Conservation (phyloP, 208 protist genomes). For the Herpetomonas samuelpessoai region DNA sequence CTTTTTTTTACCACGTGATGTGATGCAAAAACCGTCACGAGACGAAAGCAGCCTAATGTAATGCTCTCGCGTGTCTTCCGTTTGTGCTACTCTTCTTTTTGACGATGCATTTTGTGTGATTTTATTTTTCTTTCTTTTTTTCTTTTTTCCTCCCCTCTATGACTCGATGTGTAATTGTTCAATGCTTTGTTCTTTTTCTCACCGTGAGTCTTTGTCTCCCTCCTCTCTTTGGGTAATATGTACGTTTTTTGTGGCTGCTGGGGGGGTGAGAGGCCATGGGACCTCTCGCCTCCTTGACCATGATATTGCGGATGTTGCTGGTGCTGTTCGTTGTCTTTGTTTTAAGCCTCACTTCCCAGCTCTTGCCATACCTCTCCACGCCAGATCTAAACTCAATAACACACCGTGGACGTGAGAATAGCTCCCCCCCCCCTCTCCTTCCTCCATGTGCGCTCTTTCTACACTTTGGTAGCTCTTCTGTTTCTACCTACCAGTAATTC, state of each 20-base stretch:
- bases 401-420: too few relatives aligned
- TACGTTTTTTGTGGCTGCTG: background rate
- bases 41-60: too few relatives aligned
- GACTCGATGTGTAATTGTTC: background rate
- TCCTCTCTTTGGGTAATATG: constrained; percentile 3
- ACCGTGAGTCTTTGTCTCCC: constrained; percentile 10
- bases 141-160: constrained; percentile 3
- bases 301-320: too few relatives aligned
- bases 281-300: too few relatives aligned
- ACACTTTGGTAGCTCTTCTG: background rate
- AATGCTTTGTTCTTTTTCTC: constrained; percentile 10
- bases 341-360: too few relatives aligned
- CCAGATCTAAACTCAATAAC: too few relatives aligned
- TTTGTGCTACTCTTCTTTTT: background rate
- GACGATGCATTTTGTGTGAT: background rate
- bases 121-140: background rate
- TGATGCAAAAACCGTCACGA: too few relatives aligned
- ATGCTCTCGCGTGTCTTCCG: too few relatives aligned
- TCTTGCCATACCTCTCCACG: too few relatives aligned
- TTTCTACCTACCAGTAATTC: constrained; percentile 8
- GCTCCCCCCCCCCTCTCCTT: too few relatives aligned
- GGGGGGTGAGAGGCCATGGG: too few relatives aligned
- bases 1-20: too few relatives aligned
- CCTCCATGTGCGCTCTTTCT: background rate
- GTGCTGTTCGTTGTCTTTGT: background rate